Evolutionary conservation across 257 asterid genomes (phyloP), one percentile per base, ranked within the genome.

Genomic region (Salvia rosmarinus): DNA sequence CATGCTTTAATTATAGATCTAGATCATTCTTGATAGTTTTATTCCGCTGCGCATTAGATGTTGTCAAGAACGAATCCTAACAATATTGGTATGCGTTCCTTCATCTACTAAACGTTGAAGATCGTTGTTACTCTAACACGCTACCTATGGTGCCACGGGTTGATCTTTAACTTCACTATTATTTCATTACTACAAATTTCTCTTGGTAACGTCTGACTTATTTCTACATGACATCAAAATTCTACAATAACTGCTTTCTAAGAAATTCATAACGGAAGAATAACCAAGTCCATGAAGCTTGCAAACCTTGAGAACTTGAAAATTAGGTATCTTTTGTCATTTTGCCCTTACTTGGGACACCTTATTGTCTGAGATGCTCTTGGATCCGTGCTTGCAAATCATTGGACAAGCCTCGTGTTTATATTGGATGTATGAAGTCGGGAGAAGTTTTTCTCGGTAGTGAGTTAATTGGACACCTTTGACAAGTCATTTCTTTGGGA

Each of bases 381-480:
- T 71, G 96, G 91, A 63, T 67, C 90, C 30, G 85, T 85, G 69
- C 93, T 93, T 66, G 79, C 95, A 39, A 84, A 83, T 76, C 86
- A 90, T 82, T 88, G 85, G 92, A 88, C 67, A 87, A 90, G 80
- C 87, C 87, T 71, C 93, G 85, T 56, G 89, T 64, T 56, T 93
- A 93, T 81, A 77, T 93, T 65, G 97, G 98, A 67, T 93, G 98
- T 79, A 93, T 93, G 98, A 90, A 93, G 82, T 90, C 98, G 0
- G 98, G 98, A 56, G 91, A 90, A 85, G 96, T 90, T 72, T 88
- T 79, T 87, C 97, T 58, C 76, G 85, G 77, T 88, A 79, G 98
- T 92, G 88, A 84, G 96, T 85, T 67, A 43, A 63, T 44, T 19
- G 37, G 19, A 37, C n/a, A 37, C 65, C 67, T 72, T 63, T 10